phyloP scores from a whole-genome alignment of 2,329 filamentous ascomycete genomes.

The Coniochaeta pulveracea region DNA sequence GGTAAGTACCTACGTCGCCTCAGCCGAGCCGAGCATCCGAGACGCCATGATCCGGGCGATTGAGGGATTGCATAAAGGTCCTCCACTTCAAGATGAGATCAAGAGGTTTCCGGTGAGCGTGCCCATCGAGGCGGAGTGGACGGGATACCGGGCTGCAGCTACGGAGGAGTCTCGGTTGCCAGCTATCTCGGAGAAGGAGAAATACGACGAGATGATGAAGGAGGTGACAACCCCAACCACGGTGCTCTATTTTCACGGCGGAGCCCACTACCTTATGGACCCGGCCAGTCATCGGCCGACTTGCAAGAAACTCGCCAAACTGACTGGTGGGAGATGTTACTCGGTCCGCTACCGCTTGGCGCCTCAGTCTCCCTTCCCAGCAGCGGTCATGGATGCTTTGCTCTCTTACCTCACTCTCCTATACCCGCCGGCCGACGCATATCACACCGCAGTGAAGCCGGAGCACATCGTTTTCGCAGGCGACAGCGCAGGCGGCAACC shows the following conservation, averaged over 20 bases:
- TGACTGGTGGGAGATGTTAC: conserved; percentile 57
- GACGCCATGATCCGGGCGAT: conserved; percentile 48
- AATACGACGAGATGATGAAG: conserved; percentile 55
- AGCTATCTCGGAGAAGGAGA: conserved; percentile 47
- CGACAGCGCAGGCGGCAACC: conserved; percentile 67
- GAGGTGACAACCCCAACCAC: conserved; percentile 54
- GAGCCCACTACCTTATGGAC: conserved; percentile 63
- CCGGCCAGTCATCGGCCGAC: conserved; percentile 52
- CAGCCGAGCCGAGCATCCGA: conserved; percentile 44
- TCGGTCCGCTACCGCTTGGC: conserved; percentile 65
- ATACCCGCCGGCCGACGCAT: conserved; percentile 56
- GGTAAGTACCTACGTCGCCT: conserved; percentile 61
- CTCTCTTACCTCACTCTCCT: conserved; percentile 63
- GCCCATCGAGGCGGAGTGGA: conserved; percentile 64
- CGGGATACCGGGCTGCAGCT: conserved; percentile 51
- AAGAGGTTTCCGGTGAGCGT: conserved; percentile 36
- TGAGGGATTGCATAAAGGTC: conserved; percentile 31
- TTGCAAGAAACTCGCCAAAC: conserved; percentile 50
- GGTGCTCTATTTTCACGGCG: conserved; percentile 65
- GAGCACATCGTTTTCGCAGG: conserved; percentile 60
- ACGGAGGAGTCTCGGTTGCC: conserved; percentile 37
- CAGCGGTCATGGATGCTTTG: conserved; percentile 61
- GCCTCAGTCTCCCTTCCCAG: conserved; percentile 64
- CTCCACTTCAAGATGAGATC: conserved; percentile 18
- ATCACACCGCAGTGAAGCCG: conserved; percentile 54